phyloP scores from a whole-genome alignment of 371 early-diverging fungal species.

The Batrachochytrium dendrobatidis region DNA sequence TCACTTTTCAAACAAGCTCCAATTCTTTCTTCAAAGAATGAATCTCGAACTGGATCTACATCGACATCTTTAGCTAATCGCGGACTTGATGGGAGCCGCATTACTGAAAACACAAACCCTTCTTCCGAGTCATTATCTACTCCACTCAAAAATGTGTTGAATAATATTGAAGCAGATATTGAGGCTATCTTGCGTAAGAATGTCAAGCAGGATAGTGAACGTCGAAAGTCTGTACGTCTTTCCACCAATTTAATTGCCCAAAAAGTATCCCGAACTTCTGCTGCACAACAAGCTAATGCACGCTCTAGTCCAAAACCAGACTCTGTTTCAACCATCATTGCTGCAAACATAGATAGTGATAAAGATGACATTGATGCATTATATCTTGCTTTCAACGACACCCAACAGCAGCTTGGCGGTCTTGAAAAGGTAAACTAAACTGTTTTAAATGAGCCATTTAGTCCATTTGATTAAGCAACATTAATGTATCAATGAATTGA shows the following conservation, averaged over 20 bases:
- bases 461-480: too few relatives aligned
- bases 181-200: slow-evolving; percentile 1
- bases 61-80: neutral
- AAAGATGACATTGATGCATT: neutral
- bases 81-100: too few relatives aligned
- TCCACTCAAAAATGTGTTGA: neutral
- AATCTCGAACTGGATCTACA: neutral
- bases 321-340: neutral
- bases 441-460: neutral
- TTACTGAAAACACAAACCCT: too few relatives aligned
- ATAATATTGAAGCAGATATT: neutral
- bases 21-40: neutral
- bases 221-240: neutral
- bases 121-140: too few relatives aligned
- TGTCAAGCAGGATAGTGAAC: neutral
- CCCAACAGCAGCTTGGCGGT: neutral
- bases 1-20: neutral
- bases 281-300: too few relatives aligned
- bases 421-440: neutral
- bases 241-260: neutral
- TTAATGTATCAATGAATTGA: too few relatives aligned
- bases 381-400: neutral
- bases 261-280: too few relatives aligned
- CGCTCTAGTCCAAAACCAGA: neutral
- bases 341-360: neutral